These are phyloP conservation scores for Globomyces pollinis-pini DNA, from an alignment of 192 early-diverging fungal genomes.

Conservation along the genomic window DNA sequence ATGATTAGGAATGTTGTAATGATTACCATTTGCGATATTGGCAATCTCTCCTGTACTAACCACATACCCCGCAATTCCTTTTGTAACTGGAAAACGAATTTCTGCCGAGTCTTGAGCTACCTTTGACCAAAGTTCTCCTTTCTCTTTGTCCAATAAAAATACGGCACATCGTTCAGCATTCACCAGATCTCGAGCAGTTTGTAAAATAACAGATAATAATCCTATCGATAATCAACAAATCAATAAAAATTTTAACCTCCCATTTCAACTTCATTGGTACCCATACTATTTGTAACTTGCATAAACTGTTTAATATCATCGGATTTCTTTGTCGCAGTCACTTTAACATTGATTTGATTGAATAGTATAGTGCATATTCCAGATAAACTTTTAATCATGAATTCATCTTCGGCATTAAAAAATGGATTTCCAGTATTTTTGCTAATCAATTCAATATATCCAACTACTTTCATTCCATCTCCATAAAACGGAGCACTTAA, in stretches of 20 bases:
- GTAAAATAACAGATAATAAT: slow-evolving; percentile 39
- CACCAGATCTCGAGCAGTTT: slow-evolving; percentile 40
- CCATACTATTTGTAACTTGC: slow-evolving; percentile 37
- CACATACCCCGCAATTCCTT: slow-evolving; percentile 47
- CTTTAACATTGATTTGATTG: background rate
- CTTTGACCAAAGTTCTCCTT: slow-evolving; percentile 41
- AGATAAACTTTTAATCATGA: slow-evolving; percentile 27
- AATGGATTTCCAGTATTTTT: slow-evolving; percentile 29
- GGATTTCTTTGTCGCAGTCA: slow-evolving; percentile 14
- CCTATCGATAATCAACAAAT: no score
- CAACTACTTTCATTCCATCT: slow-evolving; percentile 19
- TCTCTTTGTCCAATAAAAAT: slow-evolving; percentile 40
- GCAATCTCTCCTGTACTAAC: slow-evolving; percentile 33
- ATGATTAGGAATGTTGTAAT: no score
- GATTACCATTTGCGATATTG: slow-evolving; percentile 43
- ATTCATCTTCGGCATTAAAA: slow-evolving; percentile 46
- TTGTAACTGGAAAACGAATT: slow-evolving; percentile 42
- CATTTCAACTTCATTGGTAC: slow-evolving; percentile 31
- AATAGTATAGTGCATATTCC: slow-evolving; percentile 31
- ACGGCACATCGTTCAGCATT: slow-evolving; percentile 39
- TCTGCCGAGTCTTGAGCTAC: slow-evolving; percentile 45
- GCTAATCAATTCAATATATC: slow-evolving; percentile 42
- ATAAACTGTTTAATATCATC: slow-evolving; percentile 41
- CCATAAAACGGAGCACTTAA: slow-evolving; percentile 28
- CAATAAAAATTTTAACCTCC: slow-evolving; percentile 22